Base-by-base conservation (phyloP, 257 asterid genomes). In the Capsicum pubescens region DNA sequence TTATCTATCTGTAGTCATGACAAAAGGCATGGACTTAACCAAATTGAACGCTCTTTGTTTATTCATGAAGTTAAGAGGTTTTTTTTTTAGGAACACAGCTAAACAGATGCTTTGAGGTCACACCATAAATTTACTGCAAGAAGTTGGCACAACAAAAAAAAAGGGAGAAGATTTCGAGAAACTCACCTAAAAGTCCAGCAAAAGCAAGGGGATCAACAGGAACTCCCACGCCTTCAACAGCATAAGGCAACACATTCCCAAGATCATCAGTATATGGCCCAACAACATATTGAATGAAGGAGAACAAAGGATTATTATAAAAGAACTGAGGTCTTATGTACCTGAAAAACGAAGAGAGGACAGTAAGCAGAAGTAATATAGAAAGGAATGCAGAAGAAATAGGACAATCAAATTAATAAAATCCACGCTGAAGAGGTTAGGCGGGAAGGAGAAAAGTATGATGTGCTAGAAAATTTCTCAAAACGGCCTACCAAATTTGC, bases 191-290 rank as follows among this genome's bases (percentile, higher is more conserved):
- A 48, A 95, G 92, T 44, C 99, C 99, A 57, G 99, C 99, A 85
- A 95, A 95, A 59, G 99, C 99, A 72, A 95, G 98, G 44, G 99
- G 99, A 81, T 95, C 98, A 10, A 92, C 95, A n/a, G 99, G 99
- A 82, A 94, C 99, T 66, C 99, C 99, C 11, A 95, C 94, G 16
- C 99, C 99, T 90, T 93, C 95, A 80, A 95, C 99, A 13, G 99
- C 99, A 84, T 93, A 92, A 6, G 99, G 99, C 56, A 95, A 90
- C 85, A 95, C 97, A 56, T 93, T 94, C 48, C 97, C 98, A 44
- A 95, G 94, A 85, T 95, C 98, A 54, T 95, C 99, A 3, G 97
- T 70, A 84, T 95, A 95, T 21, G 99, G 98, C 60, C 99, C 98
- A 7, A 93, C 79, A 58, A 94, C 98, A 17, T 93, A 95, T 90